A percentile compares a stretch with the other conserved stretches of the same genome.
phyloP scores from a whole-genome alignment of 805 yeast species.

The Teunomyces aglyptinius region DNA sequence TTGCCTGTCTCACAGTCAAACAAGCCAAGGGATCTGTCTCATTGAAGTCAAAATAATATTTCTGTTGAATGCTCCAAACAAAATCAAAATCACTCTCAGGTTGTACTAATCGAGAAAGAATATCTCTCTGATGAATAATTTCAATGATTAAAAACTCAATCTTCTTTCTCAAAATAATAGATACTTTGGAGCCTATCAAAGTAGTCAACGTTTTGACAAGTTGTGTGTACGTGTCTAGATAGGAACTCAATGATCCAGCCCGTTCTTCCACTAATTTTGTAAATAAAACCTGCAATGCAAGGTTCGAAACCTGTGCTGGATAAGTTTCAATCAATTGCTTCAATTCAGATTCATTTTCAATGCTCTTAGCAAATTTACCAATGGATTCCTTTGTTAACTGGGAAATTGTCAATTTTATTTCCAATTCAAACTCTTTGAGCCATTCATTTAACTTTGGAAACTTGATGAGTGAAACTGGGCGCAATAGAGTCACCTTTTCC shows the following conservation, averaged over 20 bases:
- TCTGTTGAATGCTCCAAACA: conserved; percentile 53
- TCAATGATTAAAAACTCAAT: conserved; percentile 67
- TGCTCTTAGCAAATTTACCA: not conserved
- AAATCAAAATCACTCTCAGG: conserved; percentile 17
- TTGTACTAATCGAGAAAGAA: conserved; percentile 20
- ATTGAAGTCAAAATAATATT: conserved; percentile 38
- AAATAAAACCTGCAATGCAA: conserved; percentile 59
- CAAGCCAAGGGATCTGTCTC: conserved; percentile 25
- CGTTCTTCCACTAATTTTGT: conserved; percentile 41
- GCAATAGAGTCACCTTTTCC: conserved; percentile 48
- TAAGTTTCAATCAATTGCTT: conserved; percentile 33
- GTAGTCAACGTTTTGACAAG: conserved; percentile 29
- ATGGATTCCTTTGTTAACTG: conserved; percentile 24
- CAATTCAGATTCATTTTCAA: conserved; percentile 1
- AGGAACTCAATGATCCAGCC: not conserved
- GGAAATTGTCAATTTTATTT: conserved; percentile 50
- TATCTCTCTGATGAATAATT: conserved; percentile 54
- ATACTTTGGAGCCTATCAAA: conserved; percentile 18
- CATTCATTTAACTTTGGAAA: conserved; percentile 54
- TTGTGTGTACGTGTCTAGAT: conserved; percentile 4
- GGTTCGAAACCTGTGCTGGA: conserved; percentile 57
- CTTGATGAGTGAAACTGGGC: conserved; percentile 44
- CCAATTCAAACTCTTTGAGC: conserved; percentile 57
- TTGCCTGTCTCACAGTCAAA: conserved; percentile 52
- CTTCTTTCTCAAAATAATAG: conserved; percentile 37